A percentile compares a stretch with the other conserved stretches of the same genome.
phyloP scores from a whole-genome alignment of 345 rosid species.

The Fremontodendron californicum region DNA sequence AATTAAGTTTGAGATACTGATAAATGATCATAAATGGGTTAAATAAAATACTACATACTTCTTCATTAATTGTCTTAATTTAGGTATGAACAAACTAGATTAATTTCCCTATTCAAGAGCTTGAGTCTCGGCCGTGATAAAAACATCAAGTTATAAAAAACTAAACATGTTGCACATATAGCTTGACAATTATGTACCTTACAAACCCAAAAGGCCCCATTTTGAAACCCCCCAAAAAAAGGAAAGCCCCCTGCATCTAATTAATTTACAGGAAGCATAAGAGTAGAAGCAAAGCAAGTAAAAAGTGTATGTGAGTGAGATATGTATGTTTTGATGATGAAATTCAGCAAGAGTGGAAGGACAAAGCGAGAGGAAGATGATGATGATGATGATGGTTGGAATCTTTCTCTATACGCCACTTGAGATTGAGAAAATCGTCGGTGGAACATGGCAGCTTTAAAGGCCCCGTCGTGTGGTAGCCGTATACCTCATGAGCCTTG shows the following conservation, averaged over 20 bases:
- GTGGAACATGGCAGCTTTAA: constrained; percentile 43
- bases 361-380: constrained; percentile 21
- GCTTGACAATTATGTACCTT: not conserved
- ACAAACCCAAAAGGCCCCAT: not conserved
- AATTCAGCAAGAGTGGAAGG: constrained; percentile 36
- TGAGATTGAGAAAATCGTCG: constrained; percentile 42
- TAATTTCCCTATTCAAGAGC: too few relatives aligned
- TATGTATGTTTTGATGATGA: not conserved
- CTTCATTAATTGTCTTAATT: too few relatives aligned
- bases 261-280: not conserved
- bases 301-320: not conserved
- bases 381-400: constrained; percentile 25
- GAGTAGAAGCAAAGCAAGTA: not conserved
- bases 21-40: too few relatives aligned
- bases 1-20: too few relatives aligned
- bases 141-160: not conserved
- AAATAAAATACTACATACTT: too few relatives aligned
- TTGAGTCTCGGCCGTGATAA: too few relatives aligned
- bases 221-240: not conserved
- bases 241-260: not conserved
- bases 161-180: not conserved
- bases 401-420: constrained; percentile 40
- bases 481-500: constrained; percentile 37
- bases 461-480: constrained; percentile 39
- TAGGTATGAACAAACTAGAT: too few relatives aligned